Conservation (phyloP, 345 rosid species). For the Linum usitatissimum region DNA sequence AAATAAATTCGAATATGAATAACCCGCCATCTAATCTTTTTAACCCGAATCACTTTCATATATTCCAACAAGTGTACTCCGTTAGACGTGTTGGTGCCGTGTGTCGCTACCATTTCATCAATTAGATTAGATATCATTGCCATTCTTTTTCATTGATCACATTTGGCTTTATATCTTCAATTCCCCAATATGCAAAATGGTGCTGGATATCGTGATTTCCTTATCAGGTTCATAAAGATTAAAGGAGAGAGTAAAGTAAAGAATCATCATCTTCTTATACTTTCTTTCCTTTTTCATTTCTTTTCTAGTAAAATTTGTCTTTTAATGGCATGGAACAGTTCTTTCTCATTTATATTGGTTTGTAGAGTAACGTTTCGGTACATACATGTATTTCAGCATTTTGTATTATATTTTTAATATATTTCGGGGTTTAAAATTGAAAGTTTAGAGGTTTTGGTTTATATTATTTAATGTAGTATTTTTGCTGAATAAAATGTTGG, state of each 20-base stretch:
- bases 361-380: background rate
- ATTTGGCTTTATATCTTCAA: too few species aligned
- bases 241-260: background rate
- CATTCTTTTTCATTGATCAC: background rate
- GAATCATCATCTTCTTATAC: background rate
- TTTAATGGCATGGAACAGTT: background rate
- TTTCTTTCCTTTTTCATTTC: background rate
- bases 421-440: too few species aligned
- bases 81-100: background rate
- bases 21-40: too few species aligned
- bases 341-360: background rate
- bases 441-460: too few species aligned
- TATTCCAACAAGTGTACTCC: background rate
- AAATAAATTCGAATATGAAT: too few species aligned
- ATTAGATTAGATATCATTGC: background rate
- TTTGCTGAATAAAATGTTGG: too few species aligned
- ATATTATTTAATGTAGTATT: too few species aligned
- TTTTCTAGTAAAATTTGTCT: background rate
- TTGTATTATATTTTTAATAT: too few species aligned
- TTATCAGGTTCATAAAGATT: background rate
- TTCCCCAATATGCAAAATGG: too few species aligned
- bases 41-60: too few species aligned
- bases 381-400: too few species aligned
- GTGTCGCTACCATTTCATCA: constrained; percentile 1
- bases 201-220: background rate